Conservation (phyloP, 345 rosid genomes). For the Alliaria petiolata region DNA sequence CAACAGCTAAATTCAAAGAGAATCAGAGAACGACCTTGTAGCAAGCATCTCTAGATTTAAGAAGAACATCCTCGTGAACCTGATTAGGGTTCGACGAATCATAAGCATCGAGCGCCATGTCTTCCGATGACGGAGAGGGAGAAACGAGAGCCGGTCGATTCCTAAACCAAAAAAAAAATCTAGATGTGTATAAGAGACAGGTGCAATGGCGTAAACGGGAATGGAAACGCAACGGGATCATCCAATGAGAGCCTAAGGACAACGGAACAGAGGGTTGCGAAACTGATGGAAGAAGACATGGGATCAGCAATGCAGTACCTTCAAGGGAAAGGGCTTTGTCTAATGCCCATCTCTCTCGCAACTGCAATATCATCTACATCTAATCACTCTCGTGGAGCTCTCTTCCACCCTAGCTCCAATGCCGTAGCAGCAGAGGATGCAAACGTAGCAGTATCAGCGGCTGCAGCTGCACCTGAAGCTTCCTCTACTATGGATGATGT, state of each 20-base stretch:
- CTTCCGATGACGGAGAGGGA: background rate
- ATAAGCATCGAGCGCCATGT: conserved; percentile 45
- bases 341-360: conserved; percentile 96
- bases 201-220: conserved; percentile 36
- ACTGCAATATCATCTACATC: conserved; percentile 85
- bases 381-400: conserved; percentile 46
- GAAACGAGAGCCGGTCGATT: background rate
- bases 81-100: conserved; percentile 47
- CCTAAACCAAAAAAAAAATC: background rate
- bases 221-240: conserved; percentile 30
- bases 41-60: conserved; percentile 63
- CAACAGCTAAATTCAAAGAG: background rate
- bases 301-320: conserved; percentile 98
- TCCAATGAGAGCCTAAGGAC: conserved; percentile 52
- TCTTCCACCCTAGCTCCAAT: conserved; percentile 14
- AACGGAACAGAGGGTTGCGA: conserved; percentile 89
- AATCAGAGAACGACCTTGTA: conserved; percentile 45
- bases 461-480: conserved; percentile 20
- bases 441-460: conserved; percentile 13
- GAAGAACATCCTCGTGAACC: conserved; percentile 68
- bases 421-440: conserved; percentile 4
- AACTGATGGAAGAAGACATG: conserved; percentile 97
- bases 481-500: conserved; percentile 61
- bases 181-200: too few species aligned
- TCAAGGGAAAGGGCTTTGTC: conserved; percentile 94